A percentile compares a stretch with the other conserved stretches of the same genome.
Conservation (phyloP, 1,284 basidiomycete genomes). For the Marasmius oreades region DNA sequence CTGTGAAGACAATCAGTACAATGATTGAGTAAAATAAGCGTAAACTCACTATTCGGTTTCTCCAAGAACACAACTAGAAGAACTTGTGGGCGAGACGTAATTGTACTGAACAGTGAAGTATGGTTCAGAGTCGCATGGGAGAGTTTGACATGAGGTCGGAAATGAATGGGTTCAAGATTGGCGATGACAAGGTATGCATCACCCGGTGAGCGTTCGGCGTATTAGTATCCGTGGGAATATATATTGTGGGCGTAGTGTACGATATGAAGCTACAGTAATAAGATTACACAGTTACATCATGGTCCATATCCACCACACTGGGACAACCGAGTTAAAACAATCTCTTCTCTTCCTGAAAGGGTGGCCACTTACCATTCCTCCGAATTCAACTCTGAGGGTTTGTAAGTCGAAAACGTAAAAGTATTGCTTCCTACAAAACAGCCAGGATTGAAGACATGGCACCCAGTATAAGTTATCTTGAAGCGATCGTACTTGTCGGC, state of each 20-base stretch:
- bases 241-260: no score
- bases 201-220: no score
- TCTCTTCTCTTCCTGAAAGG: background rate
- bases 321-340: background rate
- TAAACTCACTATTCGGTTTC: background rate
- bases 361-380: constrained; percentile 62
- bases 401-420: constrained; percentile 86
- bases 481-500: constrained; percentile 97
- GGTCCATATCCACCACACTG: constrained; percentile 35
- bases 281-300: no score
- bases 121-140: no score
- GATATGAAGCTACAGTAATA: no score
- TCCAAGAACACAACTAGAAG: background rate
- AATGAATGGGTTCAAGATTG: no score
- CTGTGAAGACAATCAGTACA: background rate
- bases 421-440: constrained; percentile 76
- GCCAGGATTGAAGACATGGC: constrained; percentile 98
- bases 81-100: no score
- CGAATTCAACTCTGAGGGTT: constrained; percentile 71
- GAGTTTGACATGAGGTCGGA: no score
- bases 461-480: constrained; percentile 96
- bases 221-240: no score
- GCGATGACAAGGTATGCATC: no score
- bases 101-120: no score
- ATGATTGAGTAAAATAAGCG: background rate